Evolutionary conservation across 1,284 basidiomycete genomes (phyloP).

Genomic region (Ceratobasidium sp.): DNA sequence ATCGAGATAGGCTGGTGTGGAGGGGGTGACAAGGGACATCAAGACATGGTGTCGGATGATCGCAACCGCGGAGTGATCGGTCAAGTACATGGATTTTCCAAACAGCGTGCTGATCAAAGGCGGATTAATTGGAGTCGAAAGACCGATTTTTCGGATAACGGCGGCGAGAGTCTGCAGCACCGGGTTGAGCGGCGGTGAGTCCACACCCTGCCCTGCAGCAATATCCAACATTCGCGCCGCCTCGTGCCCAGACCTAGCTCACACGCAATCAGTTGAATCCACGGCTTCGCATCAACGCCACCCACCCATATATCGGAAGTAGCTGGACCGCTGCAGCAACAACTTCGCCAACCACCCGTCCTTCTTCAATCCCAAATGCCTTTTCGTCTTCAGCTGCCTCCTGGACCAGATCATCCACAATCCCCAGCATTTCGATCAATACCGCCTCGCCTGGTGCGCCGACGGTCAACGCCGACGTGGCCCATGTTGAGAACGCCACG

Average conservation of each 20-base stretch:
- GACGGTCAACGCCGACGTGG: neutral
- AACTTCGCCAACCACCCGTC: slow-evolving; percentile 47
- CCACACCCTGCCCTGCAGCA: neutral
- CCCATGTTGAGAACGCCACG: slow-evolving; percentile 41
- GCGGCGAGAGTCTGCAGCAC: slow-evolving; percentile 39
- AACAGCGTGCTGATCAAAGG: slow-evolving; percentile 36
- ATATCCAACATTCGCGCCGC: slow-evolving; percentile 36
- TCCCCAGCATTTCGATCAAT: slow-evolving; percentile 46
- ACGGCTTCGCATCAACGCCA: neutral
- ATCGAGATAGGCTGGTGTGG: slow-evolving; percentile 8
- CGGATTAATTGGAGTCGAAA: slow-evolving; percentile 42
- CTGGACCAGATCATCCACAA: slow-evolving; percentile 47
- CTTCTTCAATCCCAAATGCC: slow-evolving; percentile 42
- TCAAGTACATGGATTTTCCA: slow-evolving; percentile 9
- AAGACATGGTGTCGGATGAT: slow-evolving; percentile 31
- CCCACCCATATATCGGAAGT: slow-evolving; percentile 41
- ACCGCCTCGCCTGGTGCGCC: slow-evolving; percentile 25
- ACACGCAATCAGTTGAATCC: neutral
- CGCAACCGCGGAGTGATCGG: slow-evolving; percentile 32
- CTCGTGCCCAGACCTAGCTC: neutral
- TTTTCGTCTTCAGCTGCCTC: slow-evolving; percentile 43
- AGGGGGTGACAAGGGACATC: slow-evolving; percentile 35
- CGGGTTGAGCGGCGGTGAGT: slow-evolving; percentile 21
- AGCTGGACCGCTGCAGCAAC: slow-evolving; percentile 29
- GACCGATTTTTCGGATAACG: slow-evolving; percentile 42